These are phyloP conservation scores for Daldinia grandis DNA, from an alignment of 495 filamentous ascomycete genomes.

Conservation along the genomic window DNA sequence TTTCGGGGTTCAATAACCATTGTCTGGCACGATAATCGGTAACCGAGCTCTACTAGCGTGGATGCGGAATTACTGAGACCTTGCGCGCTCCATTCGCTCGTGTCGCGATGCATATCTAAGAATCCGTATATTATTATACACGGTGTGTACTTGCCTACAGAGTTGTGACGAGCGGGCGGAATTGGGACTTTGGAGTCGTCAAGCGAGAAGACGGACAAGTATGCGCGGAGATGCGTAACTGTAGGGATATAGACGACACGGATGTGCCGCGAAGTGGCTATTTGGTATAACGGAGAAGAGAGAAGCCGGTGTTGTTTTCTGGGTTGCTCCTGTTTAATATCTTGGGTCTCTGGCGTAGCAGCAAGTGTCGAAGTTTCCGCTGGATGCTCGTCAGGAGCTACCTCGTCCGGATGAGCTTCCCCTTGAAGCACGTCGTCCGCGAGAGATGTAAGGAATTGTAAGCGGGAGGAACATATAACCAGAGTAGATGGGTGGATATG, in stretches of 20 bases:
- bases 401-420: not conserved
- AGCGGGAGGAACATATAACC: constrained; percentile 73
- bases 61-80: constrained; percentile 77
- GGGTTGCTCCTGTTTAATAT: constrained; percentile 13
- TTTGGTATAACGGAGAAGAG: constrained; percentile 70
- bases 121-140: constrained; percentile 72
- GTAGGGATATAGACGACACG: constrained; percentile 75
- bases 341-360: not conserved
- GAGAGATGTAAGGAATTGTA: constrained; percentile 66
- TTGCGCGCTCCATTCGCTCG: constrained; percentile 84
- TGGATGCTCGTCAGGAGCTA: not conserved
- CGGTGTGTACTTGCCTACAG: constrained; percentile 20
- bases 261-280: constrained; percentile 72
- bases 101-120: constrained; percentile 72
- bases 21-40: constrained; percentile 47
- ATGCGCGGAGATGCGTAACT: constrained; percentile 79
- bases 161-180: constrained; percentile 32
- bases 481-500: constrained; percentile 66
- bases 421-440: constrained; percentile 44
- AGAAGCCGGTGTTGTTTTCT: constrained; percentile 51
- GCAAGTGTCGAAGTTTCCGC: not conserved
- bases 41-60: constrained; percentile 70
- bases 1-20: constrained; percentile 47
- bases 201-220: constrained; percentile 64
- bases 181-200: constrained; percentile 35